Evolutionary conservation across 805 yeast genomes (phyloP).

Genomic region (Schizosaccharomyces japonicus): DNA sequence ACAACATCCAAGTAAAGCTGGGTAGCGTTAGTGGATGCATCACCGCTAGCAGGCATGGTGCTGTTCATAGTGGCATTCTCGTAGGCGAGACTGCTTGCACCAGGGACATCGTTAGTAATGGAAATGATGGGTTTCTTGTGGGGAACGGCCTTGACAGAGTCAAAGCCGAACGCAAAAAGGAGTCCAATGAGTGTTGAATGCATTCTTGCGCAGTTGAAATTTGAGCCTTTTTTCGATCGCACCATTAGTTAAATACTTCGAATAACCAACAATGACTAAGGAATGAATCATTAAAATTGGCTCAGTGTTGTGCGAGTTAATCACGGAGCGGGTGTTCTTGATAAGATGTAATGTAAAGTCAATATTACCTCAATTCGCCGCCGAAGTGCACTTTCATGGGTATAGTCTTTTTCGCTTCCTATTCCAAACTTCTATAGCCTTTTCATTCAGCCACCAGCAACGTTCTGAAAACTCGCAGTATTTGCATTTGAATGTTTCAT

Average conservation of each 20-base stretch:
- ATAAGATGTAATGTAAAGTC: not conserved
- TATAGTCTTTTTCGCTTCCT: not conserved
- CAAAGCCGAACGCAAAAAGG: not conserved
- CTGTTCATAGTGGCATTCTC: not conserved
- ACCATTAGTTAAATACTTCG: no score
- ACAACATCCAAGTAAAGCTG: not conserved
- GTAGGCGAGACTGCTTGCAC: no score
- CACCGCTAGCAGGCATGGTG: not conserved
- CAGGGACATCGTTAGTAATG: not conserved
- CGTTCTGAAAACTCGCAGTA: not conserved
- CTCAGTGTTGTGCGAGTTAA: no score
- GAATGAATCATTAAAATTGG: not conserved
- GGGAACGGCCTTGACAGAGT: not conserved
- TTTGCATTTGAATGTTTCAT: not conserved
- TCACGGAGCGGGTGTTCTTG: not conserved
- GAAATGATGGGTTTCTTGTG: not conserved
- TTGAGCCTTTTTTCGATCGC: no score
- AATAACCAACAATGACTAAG: not conserved
- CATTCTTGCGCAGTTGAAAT: no score
- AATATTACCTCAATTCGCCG: not conserved
- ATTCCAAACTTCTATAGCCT: not conserved
- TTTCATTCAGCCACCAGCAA: conserved; percentile 1
- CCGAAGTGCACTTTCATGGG: not conserved
- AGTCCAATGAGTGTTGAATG: no score
- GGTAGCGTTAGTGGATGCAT: not conserved